Conservation (phyloP, 371 early-diverging fungal species). For the Mortierella sp. region DNA sequence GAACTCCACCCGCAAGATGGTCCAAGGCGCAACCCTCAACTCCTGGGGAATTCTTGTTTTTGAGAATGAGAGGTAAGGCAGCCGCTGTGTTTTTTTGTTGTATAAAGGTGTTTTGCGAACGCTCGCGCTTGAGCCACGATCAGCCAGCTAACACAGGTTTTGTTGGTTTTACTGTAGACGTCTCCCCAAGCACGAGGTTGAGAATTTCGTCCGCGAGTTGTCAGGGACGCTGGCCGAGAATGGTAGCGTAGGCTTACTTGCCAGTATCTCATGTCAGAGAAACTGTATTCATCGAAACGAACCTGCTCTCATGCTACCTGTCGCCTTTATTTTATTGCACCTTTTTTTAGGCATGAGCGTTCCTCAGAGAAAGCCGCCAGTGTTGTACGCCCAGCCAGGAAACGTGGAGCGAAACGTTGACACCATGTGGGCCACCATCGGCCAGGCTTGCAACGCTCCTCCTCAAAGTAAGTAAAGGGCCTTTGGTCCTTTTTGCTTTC, state of each 20-base stretch:
- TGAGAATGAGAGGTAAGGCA: constrained; percentile 38
- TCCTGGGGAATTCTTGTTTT: constrained; percentile 77
- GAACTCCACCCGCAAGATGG: constrained; percentile 74
- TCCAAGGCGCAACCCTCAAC: constrained; percentile 65
- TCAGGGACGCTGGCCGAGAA: constrained; percentile 53
- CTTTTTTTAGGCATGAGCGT: constrained; percentile 26
- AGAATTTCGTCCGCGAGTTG: constrained; percentile 56
- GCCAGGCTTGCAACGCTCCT: neutral
- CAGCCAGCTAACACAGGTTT: neutral
- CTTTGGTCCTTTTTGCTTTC: no score
- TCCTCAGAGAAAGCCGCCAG: constrained; percentile 9
- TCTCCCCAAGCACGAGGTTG: constrained; percentile 16
- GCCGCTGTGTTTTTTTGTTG: no score
- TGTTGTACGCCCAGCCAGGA: constrained; percentile 20
- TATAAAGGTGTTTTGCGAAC: neutral
- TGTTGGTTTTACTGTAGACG: neutral
- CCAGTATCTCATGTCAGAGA: neutral
- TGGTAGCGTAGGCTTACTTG: no score
- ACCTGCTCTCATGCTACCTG: neutral
- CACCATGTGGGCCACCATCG: constrained; percentile 1
- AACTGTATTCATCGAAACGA: neutral
- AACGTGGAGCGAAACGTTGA: constrained; percentile 19
- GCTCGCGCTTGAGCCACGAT: neutral
- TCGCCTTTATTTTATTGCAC: neutral
- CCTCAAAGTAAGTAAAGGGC: constrained; percentile 25